Base-by-base conservation (phyloP, 306 rosid genomes). In the Alnus glutinosa region DNA sequence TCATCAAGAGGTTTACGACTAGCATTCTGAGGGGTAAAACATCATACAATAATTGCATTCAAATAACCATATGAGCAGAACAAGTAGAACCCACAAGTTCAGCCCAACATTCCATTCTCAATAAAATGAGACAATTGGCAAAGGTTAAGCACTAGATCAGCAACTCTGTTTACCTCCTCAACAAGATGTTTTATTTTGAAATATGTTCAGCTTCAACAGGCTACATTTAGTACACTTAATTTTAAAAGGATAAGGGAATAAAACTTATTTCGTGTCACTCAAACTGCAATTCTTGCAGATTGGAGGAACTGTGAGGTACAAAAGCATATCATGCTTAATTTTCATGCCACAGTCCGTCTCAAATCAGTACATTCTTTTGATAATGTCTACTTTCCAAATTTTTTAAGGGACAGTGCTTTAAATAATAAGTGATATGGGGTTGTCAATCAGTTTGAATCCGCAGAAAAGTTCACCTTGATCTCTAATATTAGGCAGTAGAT, bases 321-420 rank as follows among this genome's bases (percentile, higher is more conserved):
- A 67, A 8, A 67, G 71, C 71, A 67, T 16, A 46, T 63, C 13
- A 12, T 66, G 71, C 71, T 39, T 66, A 66, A 15, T 66, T 39
- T 28, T 16, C 72, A 42, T 67, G 51, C 19, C 70, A 13, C 42
- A 16, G 50, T 16, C 72, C 51, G 18, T 5, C 11, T 18, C 32
- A 34, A 68, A 68, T 1, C 49, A 39, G 47, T 42, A 68, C 15
- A 37, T 68, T 59, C 14, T 39, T 42, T 42, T 7, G 42, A 18
- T n/a, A n/a, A 68, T 68, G 51, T 68, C 30, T 8, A 44, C 28
- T 3, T 46, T n/a, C 13, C 72, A 68, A 68, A 68, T 3, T n/a
- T 42, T 13, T 68, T 8, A 42, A 4, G 49, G 50, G 30, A 48
- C 51, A 9, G 70, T 1, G 30, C 51, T 39, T 39, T 10, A 6